Evolutionary conservation across 345 rosid species (phyloP).

Genomic region (Syzygium aqueum): DNA sequence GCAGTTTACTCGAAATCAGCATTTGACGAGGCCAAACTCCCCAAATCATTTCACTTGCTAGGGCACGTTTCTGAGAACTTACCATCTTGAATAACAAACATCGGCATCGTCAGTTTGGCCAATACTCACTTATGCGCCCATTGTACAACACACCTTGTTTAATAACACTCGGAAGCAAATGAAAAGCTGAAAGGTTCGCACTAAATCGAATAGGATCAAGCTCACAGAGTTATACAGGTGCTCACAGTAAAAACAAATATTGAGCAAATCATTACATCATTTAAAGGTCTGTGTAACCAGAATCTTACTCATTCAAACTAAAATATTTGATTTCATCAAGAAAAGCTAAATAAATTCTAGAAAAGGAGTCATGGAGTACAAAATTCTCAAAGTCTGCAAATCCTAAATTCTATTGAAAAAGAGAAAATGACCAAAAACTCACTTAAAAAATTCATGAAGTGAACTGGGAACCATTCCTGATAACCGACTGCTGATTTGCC

Average conservation of each 20-base stretch:
- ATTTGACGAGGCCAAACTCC: not conserved
- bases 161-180: not conserved
- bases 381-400: not conserved
- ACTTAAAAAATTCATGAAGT: not conserved
- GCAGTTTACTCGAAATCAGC: not conserved
- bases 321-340: not conserved
- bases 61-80: not conserved
- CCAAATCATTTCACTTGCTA: not conserved
- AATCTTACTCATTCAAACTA: not conserved
- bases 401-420: not conserved
- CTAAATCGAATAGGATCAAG: not conserved
- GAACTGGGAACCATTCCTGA: not conserved
- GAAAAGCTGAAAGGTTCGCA: not conserved
- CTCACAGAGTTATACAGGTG: not conserved
- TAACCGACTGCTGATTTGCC: not conserved
- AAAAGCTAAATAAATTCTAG: not conserved
- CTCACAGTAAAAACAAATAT: not conserved
- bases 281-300: not conserved
- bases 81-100: not conserved
- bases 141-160: not conserved
- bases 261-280: not conserved
- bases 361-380: not conserved
- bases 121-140: not conserved
- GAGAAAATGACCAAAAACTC: not conserved
- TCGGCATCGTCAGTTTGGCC: not conserved